Evolutionary conservation across 805 yeast genomes (phyloP).

Genomic region (Wickerhamiella parazyma): DNA sequence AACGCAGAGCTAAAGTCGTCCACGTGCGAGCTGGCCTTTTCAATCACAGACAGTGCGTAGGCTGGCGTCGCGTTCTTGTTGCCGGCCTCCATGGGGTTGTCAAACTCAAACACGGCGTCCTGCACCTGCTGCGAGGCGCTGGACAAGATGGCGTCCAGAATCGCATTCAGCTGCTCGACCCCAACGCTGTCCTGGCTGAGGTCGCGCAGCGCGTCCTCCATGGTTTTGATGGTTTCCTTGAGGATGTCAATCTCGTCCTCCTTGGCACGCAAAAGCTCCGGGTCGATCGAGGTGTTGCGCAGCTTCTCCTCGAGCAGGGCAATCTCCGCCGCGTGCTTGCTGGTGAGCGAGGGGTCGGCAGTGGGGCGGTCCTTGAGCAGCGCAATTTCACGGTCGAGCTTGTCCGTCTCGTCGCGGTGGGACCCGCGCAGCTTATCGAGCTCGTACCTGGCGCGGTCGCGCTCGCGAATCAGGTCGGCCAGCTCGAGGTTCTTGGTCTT

Average conservation of each 20-base stretch:
- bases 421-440: slow-evolving; percentile 55
- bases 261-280: slow-evolving; percentile 39
- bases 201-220: slow-evolving; percentile 51
- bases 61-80: slow-evolving; percentile 63
- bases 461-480: slow-evolving; percentile 77
- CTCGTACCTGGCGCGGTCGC: slow-evolving; percentile 79
- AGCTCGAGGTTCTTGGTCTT: slow-evolving; percentile 76
- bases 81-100: slow-evolving; percentile 73
- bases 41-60: slow-evolving; percentile 52
- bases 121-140: slow-evolving; percentile 63
- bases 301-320: slow-evolving; percentile 16
- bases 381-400: slow-evolving; percentile 48
- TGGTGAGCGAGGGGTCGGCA: slow-evolving; percentile 40
- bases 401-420: slow-evolving; percentile 52
- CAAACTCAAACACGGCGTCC: slow-evolving; percentile 52
- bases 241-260: slow-evolving; percentile 69
- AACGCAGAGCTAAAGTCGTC: slow-evolving; percentile 71
- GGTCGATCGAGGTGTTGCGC: slow-evolving; percentile 20
- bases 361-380: slow-evolving; percentile 41
- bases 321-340: slow-evolving; percentile 18
- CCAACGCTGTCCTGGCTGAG: slow-evolving; percentile 23
- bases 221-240: slow-evolving; percentile 43
- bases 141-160: slow-evolving; percentile 55
- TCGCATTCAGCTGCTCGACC: slow-evolving; percentile 24
- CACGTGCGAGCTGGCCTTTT: slow-evolving; percentile 53